Conservation (phyloP, 192 early-diverging fungal genomes). For the Podila minutissima region DNA sequence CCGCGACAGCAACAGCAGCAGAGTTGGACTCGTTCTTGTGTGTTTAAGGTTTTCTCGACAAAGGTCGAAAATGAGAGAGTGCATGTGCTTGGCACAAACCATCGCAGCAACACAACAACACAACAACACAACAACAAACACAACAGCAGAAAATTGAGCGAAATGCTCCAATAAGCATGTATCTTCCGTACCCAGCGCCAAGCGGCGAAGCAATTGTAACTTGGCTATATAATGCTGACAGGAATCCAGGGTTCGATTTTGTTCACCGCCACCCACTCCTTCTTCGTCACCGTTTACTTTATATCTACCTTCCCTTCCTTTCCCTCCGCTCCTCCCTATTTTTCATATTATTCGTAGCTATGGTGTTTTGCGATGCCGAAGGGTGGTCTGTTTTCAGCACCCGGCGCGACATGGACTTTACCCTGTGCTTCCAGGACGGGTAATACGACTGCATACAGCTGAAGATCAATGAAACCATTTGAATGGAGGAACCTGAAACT, state of each 20-base stretch:
- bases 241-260: neutral
- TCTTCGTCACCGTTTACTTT: neutral
- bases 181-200: no score
- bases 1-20: no score
- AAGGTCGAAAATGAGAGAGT: no score
- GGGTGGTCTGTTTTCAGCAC: slow-evolving; percentile 39
- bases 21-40: no score
- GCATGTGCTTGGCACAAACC: no score
- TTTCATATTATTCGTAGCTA: neutral
- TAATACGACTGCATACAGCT: neutral
- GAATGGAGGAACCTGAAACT: neutral
- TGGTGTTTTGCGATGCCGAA: slow-evolving; percentile 37
- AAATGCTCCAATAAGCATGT: no score
- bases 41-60: no score
- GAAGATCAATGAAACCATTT: neutral
- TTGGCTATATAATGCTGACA: no score
- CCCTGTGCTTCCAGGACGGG: slow-evolving; percentile 44
- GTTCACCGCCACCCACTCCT: neutral
- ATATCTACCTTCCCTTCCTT: neutral
- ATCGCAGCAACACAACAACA: no score
- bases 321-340: neutral
- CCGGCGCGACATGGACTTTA: slow-evolving; percentile 41
- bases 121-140: no score
- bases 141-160: no score
- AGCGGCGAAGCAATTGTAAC: no score